These are phyloP conservation scores for Claviceps arundinis DNA, from an alignment of 2,329 filamentous ascomycete genomes.

Conservation along the genomic window DNA sequence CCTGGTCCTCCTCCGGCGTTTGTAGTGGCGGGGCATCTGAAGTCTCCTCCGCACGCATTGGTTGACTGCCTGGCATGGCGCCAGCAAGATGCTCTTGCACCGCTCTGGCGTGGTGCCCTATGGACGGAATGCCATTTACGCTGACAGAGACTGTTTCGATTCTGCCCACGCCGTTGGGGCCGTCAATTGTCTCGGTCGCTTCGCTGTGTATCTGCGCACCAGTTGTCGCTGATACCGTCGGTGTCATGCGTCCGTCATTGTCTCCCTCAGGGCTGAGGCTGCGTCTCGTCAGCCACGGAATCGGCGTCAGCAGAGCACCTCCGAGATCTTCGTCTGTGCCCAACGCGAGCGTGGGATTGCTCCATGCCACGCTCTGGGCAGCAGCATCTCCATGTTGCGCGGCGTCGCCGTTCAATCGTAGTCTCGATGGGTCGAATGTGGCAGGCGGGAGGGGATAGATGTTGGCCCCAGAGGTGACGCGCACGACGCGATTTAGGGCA, in stretches of 20 bases:
- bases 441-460: slow-evolving; percentile 71
- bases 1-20: slow-evolving; percentile 3
- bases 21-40: neutral
- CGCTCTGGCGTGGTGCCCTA: slow-evolving; percentile 33
- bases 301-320: slow-evolving; percentile 82
- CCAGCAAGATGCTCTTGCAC: slow-evolving; percentile 76
- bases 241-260: slow-evolving; percentile 6
- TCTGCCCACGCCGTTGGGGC: slow-evolving; percentile 63
- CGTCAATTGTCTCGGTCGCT: slow-evolving; percentile 67
- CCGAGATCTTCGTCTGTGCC: slow-evolving; percentile 83
- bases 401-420: slow-evolving; percentile 46
- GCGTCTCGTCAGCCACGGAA: slow-evolving; percentile 62
- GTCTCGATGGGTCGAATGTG: slow-evolving; percentile 42
- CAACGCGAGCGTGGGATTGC: slow-evolving; percentile 36
- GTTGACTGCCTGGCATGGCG: slow-evolving; percentile 56
- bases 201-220: slow-evolving; percentile 48
- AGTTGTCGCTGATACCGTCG: slow-evolving; percentile 7
- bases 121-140: slow-evolving; percentile 53
- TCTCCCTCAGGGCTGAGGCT: slow-evolving; percentile 16
- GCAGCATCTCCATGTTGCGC: neutral
- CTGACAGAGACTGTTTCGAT: slow-evolving; percentile 72
- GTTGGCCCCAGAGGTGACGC: slow-evolving; percentile 70
- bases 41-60: slow-evolving; percentile 29
- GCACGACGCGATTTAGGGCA: slow-evolving; percentile 79
- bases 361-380: slow-evolving; percentile 30